Evolutionary conservation across 208 protist species (phyloP).

Genomic region (Blechomonas ayalai): DNA sequence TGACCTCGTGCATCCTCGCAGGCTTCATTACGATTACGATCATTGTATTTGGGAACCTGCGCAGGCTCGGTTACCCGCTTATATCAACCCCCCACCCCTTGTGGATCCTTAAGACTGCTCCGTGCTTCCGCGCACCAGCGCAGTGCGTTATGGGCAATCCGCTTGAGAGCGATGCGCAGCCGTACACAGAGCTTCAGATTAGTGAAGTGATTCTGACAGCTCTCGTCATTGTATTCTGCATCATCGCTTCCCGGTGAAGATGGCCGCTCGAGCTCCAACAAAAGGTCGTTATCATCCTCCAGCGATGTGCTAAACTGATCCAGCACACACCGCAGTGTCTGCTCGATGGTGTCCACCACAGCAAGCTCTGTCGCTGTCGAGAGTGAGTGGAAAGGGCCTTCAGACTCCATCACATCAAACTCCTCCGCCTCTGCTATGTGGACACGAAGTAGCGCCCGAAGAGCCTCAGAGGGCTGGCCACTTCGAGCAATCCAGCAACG

Average conservation of each 20-base stretch:
- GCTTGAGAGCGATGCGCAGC: conserved; percentile 69
- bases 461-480: conserved; percentile 50
- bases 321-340: conserved; percentile 45
- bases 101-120: background rate
- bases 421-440: conserved; percentile 64
- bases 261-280: conserved; percentile 13
- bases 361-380: conserved; percentile 42
- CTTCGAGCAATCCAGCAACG: conserved; percentile 54
- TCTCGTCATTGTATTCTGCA: conserved; percentile 7
- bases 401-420: conserved; percentile 50
- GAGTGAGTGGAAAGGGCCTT: conserved; percentile 45
- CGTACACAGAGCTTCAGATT: conserved; percentile 46
- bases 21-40: conserved; percentile 2
- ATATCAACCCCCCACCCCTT: background rate
- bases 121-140: conserved; percentile 29
- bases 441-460: conserved; percentile 69
- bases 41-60: background rate
- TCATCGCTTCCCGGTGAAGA: background rate
- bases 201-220: conserved; percentile 4
- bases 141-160: conserved; percentile 42
- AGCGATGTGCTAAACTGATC: conserved; percentile 52
- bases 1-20: too few relatives aligned
- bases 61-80: too few relatives aligned
- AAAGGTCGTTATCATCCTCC: conserved; percentile 45
- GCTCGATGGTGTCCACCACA: conserved; percentile 33